Base-by-base conservation (phyloP, 352 stramenopile genomes). In the Pythium myriotylum region DNA sequence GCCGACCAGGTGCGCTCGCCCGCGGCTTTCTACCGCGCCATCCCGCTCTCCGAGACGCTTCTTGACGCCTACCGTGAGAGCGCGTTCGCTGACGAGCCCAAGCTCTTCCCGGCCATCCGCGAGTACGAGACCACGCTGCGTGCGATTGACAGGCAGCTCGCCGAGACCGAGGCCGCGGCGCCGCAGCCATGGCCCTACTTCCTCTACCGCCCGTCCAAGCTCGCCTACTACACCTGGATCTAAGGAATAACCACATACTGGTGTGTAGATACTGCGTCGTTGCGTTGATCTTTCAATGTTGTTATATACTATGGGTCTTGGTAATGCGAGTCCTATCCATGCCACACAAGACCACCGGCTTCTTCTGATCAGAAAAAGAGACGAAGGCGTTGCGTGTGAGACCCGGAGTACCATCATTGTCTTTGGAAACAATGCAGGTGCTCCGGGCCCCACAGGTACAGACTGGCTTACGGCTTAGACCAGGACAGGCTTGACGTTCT, bases 401-500 rank as follows among this genome's bases (percentile, higher is more conserved):
- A n/a, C n/a, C n/a, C n/a, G n/a, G n/a, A n/a, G n/a, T n/a, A n/a
- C n/a, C n/a, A n/a, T n/a, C n/a, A n/a, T n/a, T n/a, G n/a, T n/a
- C n/a, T n/a, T n/a, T n/a, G n/a, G n/a, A n/a, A n/a, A n/a, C n/a
- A n/a, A n/a, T n/a, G n/a, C n/a, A n/a, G n/a, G n/a, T n/a, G n/a
- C n/a, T n/a, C n/a, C n/a, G n/a, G n/a, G n/a, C n/a, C n/a, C n/a
- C n/a, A n/a, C n/a, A n/a, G n/a, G n/a, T n/a, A n/a, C n/a, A n/a
- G n/a, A n/a, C n/a, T n/a, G n/a, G n/a, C n/a, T n/a, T n/a, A n/a
- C n/a, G n/a, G n/a, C n/a, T n/a, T 35, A 35, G 5, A 35, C 29
- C 5, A 51, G 39, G 12, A 59, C 47, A 5, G 63, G 54, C 42
- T 73, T 74, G 23, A 82, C 56, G 61, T 77, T 40, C 22, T 73